Conservation (phyloP, 1,284 basidiomycete species). For the Leccinum fallax region DNA sequence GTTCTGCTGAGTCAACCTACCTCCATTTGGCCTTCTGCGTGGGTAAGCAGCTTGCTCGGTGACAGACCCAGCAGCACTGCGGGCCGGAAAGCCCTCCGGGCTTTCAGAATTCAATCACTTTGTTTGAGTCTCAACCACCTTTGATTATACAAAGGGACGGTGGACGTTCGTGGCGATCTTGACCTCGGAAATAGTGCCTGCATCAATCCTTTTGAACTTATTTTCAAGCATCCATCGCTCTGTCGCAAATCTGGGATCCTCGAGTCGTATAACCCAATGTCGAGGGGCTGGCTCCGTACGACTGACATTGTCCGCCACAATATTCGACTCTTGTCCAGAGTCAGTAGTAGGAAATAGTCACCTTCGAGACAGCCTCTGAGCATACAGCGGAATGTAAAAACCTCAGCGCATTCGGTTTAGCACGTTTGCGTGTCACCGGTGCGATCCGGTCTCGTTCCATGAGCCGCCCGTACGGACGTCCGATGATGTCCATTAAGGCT, state of each 20-base stretch:
- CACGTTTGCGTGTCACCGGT: constrained; percentile 58
- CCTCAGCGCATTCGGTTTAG: constrained; percentile 91
- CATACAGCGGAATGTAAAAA: constrained; percentile 94
- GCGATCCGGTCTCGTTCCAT: constrained; percentile 61
- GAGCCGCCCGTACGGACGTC: constrained; percentile 74
- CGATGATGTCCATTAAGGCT: constrained; percentile 66
- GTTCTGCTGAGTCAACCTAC: too few species aligned
- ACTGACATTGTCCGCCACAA: constrained; percentile 58
- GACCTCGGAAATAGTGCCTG: constrained; percentile 65
- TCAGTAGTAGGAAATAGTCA: not conserved
- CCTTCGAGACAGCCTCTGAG: constrained; percentile 24
- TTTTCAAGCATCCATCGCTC: constrained; percentile 63
- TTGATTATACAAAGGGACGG: too few species aligned
- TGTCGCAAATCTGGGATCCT: constrained; percentile 63
- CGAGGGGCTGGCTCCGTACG: constrained; percentile 57
- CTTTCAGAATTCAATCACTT: too few species aligned
- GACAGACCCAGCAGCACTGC: too few species aligned
- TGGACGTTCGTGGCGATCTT: constrained; percentile 77
- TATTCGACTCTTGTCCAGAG: constrained; percentile 61
- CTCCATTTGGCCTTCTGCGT: too few species aligned
- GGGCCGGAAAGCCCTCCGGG: too few species aligned
- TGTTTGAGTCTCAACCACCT: too few species aligned
- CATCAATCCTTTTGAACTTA: constrained; percentile 58
- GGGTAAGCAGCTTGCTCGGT: too few species aligned
- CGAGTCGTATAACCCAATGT: constrained; percentile 67